Base-by-base conservation (phyloP, 2,329 filamentous ascomycete genomes). In the Ilyonectria robusta region DNA sequence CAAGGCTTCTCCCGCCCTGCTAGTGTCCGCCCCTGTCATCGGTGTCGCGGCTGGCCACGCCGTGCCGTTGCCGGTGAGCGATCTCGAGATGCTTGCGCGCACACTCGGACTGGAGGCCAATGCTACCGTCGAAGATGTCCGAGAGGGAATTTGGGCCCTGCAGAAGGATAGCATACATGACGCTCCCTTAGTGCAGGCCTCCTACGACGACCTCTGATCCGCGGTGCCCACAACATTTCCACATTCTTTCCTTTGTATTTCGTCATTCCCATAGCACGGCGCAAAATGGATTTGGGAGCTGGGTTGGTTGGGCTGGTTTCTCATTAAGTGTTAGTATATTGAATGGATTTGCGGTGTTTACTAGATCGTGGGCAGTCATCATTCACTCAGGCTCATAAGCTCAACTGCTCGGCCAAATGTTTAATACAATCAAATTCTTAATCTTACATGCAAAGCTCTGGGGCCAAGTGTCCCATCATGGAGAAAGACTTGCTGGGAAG, bases 41-140 rank as follows among this genome's bases (percentile, higher is more conserved):
- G 65, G 74, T 35, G 70, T 65, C 69, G 37, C 59, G 70, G 37
- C 47, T 62, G 31, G 59, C 7, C 56, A 66, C 17, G 66, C 61
- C 23, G 61, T 59, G 21, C 44, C 69, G 9, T 50, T 73, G n/a
- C 77, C 70, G 17, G 59, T 70, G 1, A 76, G 76, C 59, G 78
- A 80, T 42, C 75, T 82, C 2, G 81, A 81, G 67, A 69, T 79
- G 6, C 71, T 82, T 8, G 80, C 81, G 7, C 69, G 73, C 21
- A 72, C 78, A 2, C 72, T 82, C 19, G 81, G 81, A 0, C 56
- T 82, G 15, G 71, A 76, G 55, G 65, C 69, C 5, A 81, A 81
- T 62, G 80, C 80, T 3, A 78, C 78, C 19, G 66, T 82, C 6
- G 76, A 78, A 21, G 78, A 82, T n/a, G 74, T 82, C 13, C 73